phyloP scores from a whole-genome alignment of 257 asterid species.

The Solanum dulcamara region DNA sequence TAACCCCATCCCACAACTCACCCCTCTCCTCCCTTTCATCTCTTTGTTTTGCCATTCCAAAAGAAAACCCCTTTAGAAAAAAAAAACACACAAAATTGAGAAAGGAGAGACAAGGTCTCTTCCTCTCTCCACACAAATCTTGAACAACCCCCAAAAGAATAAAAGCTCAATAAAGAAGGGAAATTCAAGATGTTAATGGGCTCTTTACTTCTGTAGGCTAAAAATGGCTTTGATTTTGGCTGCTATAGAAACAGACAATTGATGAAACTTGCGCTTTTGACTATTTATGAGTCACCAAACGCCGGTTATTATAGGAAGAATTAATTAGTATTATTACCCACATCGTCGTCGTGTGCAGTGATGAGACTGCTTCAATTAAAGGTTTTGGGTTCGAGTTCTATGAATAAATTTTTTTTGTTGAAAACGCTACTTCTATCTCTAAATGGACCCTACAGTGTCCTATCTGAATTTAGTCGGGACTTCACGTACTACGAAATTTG shows the following conservation, averaged over 20 bases:
- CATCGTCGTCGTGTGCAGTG: too few relatives aligned
- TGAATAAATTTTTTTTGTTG: too few relatives aligned
- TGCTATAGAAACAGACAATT: not conserved
- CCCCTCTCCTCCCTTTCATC: slow-evolving; percentile 15
- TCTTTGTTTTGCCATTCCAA: slow-evolving; percentile 42
- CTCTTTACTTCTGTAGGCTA: not conserved
- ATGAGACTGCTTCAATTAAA: too few relatives aligned
- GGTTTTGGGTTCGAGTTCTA: too few relatives aligned
- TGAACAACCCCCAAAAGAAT: not conserved
- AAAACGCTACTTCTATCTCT: too few relatives aligned
- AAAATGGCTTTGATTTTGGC: not conserved
- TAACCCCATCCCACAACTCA: slow-evolving; percentile 25
- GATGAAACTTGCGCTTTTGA: not conserved
- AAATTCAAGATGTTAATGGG: not conserved
- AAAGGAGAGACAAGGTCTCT: not conserved
- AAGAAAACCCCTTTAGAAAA: not conserved
- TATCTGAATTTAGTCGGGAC: too few relatives aligned
- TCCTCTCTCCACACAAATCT: not conserved
- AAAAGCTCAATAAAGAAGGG: not conserved
- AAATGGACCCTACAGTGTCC: too few relatives aligned
- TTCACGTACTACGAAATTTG: too few relatives aligned
- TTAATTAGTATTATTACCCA: too few relatives aligned
- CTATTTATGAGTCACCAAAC: not conserved
- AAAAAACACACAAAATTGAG: not conserved
- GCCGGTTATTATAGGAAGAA: not conserved